Evolutionary conservation across 148 eudicot genomes (phyloP).

Genomic region (Chenopodium berlandieri): DNA sequence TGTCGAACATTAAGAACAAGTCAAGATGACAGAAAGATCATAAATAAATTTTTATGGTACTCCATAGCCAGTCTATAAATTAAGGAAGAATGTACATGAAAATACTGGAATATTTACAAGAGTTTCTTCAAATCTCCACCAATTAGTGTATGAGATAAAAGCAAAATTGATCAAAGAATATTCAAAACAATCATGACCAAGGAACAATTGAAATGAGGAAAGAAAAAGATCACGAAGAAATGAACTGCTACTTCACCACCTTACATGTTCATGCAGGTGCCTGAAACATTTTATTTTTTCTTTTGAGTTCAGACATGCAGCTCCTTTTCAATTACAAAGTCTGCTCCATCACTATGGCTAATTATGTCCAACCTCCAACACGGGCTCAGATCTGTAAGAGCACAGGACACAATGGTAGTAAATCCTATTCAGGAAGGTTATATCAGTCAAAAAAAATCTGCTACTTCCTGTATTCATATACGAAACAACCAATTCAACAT

Average conservation of each 20-base stretch:
- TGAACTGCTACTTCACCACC: constrained; percentile 31
- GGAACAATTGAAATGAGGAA: not conserved
- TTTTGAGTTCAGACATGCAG: not conserved
- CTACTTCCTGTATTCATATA: not conserved
- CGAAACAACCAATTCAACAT: not conserved
- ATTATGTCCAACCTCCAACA: not conserved
- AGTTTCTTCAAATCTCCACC: not conserved
- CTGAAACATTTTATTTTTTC: not conserved
- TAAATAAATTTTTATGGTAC: not conserved
- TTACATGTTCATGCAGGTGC: constrained; percentile 30
- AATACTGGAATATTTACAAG: not conserved
- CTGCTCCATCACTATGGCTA: not conserved
- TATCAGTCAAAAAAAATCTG: constrained; percentile 9
- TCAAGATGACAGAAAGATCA: not conserved
- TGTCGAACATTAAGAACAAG: not conserved
- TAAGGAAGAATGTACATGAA: not conserved
- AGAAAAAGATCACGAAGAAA: not conserved
- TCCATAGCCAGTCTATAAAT: not conserved
- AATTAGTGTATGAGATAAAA: not conserved
- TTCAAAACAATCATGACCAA: not conserved
- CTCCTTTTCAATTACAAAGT: not conserved
- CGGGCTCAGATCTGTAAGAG: constrained; percentile 27
- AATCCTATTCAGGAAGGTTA: constrained; percentile 3
- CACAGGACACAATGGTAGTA: constrained; percentile 16
- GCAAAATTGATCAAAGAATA: not conserved